Evolutionary conservation across 2,329 filamentous ascomycete genomes (phyloP).

Genomic region (Aspergillus eucalypticola): DNA sequence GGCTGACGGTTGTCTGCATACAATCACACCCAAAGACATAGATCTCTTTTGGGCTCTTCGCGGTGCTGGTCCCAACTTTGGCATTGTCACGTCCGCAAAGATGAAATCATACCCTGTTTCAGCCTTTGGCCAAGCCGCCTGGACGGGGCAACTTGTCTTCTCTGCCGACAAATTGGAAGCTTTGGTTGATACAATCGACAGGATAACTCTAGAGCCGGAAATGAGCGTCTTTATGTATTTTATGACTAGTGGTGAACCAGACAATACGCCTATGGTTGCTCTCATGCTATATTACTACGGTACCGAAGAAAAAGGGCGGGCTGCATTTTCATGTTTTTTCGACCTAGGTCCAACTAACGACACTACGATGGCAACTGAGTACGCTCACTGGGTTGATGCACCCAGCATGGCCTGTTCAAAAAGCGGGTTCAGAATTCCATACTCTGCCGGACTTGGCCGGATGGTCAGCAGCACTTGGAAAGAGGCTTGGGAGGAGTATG

Average conservation of each 20-base stretch:
- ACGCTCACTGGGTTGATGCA: conserved; percentile 7
- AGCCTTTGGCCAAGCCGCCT: not conserved
- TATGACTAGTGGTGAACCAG: not conserved
- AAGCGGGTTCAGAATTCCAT: not conserved
- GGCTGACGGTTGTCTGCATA: conserved; percentile 2
- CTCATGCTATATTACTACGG: conserved; percentile 6
- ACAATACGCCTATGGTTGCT: not conserved
- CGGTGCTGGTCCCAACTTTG: conserved; percentile 11
- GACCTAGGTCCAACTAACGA: conserved; percentile 1
- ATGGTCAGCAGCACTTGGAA: conserved; percentile 6
- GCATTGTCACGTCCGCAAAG: conserved; percentile 7
- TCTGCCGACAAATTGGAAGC: not conserved
- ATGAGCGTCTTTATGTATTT: conserved; percentile 3
- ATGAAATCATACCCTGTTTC: conserved; percentile 4
- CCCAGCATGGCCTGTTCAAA: not conserved
- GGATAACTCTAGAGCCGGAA: not conserved
- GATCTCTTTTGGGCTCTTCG: conserved; percentile 12
- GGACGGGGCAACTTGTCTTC: conserved; percentile 2
- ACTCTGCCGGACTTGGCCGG: not conserved
- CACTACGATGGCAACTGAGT: not conserved
- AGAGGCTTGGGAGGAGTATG: conserved; percentile 3
- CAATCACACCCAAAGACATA: conserved; percentile 1
- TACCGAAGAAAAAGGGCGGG: not conserved
- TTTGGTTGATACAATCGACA: not conserved
- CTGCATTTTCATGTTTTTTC: conserved; percentile 3